Base-by-base conservation (phyloP, 1,284 basidiomycete genomes). In the Peniophora sp. region DNA sequence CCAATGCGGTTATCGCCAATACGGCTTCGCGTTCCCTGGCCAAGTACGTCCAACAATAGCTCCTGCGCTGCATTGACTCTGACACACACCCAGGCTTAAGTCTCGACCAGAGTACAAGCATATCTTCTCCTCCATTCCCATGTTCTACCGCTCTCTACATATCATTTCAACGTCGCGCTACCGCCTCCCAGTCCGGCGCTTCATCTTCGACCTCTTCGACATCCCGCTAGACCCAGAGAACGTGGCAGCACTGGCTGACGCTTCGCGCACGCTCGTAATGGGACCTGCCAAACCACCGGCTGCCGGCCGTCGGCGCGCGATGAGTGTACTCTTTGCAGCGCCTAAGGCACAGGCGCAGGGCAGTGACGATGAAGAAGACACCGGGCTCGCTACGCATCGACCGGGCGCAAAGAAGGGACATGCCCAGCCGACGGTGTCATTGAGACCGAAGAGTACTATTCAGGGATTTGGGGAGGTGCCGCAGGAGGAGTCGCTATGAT, bases 1-100 rank as follows among this genome's bases (percentile, higher is more conserved):
- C 92, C 45, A 99, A 99, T 61, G 92, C 95, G 22, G 94, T 99
- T 49, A 87, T 99, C 51, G 94, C 95, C 2, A 95, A 95, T 57
- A 81, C 89, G 20, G 92, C 94, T 2, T 97, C 94, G 25, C 81
- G 91, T 52, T 86, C 89, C 23, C 72, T 97, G 38, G 85, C 90
- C 32, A 83, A 81, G 91, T 92, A 61, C 54, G 77, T 65, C 19
- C 19, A 20, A 22, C 46, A 2, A 19, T 23, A 1, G 50, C 35
- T 23, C 35, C 41, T 14, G 25, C 19, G 3, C 27, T 19, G 32
- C 52, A 24, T 3, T 35, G 32, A 52, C 55, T 14, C 53, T 51
- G 20, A 47, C 35, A 27, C 45, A 36, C 20, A 46, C 20, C 5
- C 60, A 93, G 91, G 59, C 80, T 96, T 69, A 93, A 93, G 66